A percentile compares a stretch with the other conserved stretches of the same genome.
Conservation (phyloP, 768 basidiomycete genomes). For the Tulasnella sp. region DNA sequence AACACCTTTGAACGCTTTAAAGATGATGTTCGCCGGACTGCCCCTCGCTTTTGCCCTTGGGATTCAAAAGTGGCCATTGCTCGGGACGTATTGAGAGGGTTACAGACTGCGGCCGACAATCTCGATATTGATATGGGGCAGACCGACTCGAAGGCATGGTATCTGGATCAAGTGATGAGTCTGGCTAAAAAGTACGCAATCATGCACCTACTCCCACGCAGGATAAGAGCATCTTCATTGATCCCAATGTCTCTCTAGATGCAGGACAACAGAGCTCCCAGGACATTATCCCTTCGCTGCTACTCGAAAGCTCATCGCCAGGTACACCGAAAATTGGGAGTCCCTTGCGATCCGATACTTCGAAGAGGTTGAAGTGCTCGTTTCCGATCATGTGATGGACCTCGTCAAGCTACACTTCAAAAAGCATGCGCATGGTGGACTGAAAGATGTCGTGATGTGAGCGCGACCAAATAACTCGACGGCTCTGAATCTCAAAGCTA, state of each 20-base stretch:
- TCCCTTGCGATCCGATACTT: neutral
- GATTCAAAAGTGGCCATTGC: neutral
- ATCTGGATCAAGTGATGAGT: slow-evolving; percentile 20
- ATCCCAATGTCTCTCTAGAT: slow-evolving; percentile 31
- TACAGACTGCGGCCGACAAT: too few relatives aligned
- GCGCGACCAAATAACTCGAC: slow-evolving; percentile 14
- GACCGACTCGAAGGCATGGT: slow-evolving; percentile 9
- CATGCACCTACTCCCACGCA: neutral
- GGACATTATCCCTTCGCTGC: slow-evolving; percentile 48
- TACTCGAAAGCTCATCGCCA: slow-evolving; percentile 28
- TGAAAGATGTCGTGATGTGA: slow-evolving; percentile 13
- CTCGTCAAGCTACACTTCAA: slow-evolving; percentile 31
- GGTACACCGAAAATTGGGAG: neutral
- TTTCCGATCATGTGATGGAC: neutral
- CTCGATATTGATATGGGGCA: too few relatives aligned
- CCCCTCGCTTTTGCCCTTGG: neutral
- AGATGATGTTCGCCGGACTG: neutral
- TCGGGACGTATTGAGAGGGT: too few relatives aligned
- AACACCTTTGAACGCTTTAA: neutral
- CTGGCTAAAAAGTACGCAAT: slow-evolving; percentile 13
- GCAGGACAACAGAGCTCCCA: slow-evolving; percentile 59
- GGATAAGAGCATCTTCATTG: neutral
- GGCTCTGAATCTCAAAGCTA: too few relatives aligned
- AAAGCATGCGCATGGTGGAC: slow-evolving; percentile 25
- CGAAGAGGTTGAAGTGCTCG: neutral